A percentile compares a stretch with the other conserved stretches of the same genome.
Evolutionary conservation across 1,284 basidiomycete species (phyloP).

Genomic region (Apiotrichum montevideense): DNA sequence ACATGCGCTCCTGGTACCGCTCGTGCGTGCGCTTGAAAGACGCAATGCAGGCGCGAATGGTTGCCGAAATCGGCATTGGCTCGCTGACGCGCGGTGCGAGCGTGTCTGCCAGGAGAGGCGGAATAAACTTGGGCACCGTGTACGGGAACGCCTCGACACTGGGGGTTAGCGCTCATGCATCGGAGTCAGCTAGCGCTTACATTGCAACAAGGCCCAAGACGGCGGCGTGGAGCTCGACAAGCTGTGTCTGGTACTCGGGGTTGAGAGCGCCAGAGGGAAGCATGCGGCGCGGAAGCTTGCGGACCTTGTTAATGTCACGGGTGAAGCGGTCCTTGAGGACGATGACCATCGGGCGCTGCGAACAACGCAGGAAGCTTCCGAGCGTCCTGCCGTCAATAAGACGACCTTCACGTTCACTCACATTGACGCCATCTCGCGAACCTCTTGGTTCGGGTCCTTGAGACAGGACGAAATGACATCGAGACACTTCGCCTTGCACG

Average conservation of each 20-base stretch:
- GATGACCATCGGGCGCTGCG: slow-evolving; percentile 80
- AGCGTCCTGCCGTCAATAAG: slow-evolving; percentile 52
- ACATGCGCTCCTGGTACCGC: slow-evolving; percentile 75
- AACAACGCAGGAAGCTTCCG: slow-evolving; percentile 84
- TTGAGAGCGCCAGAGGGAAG: slow-evolving; percentile 51
- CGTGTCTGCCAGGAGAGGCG: slow-evolving; percentile 39
- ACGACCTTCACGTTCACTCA: slow-evolving; percentile 7
- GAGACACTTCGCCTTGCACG: slow-evolving; percentile 63
- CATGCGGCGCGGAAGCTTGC: slow-evolving; percentile 61
- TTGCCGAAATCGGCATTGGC: slow-evolving; percentile 84
- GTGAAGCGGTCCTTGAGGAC: slow-evolving; percentile 84
- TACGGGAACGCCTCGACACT: slow-evolving; percentile 56
- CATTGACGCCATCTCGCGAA: slow-evolving; percentile 86
- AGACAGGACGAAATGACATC: slow-evolving; percentile 59
- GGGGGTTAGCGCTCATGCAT: neutral
- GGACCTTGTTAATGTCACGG: slow-evolving; percentile 56
- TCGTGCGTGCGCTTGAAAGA: slow-evolving; percentile 48
- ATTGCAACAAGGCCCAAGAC: slow-evolving; percentile 67
- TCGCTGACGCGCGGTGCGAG: slow-evolving; percentile 66
- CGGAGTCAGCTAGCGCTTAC: slow-evolving; percentile 17
- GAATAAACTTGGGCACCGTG: slow-evolving; percentile 58
- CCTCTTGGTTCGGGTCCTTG: slow-evolving; percentile 85
- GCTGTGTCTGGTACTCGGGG: slow-evolving; percentile 63
- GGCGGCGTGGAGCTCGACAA: slow-evolving; percentile 77
- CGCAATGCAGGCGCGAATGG: slow-evolving; percentile 79